Base-by-base conservation (phyloP, 179 eudicot genomes). In the Gypsophila paniculata region DNA sequence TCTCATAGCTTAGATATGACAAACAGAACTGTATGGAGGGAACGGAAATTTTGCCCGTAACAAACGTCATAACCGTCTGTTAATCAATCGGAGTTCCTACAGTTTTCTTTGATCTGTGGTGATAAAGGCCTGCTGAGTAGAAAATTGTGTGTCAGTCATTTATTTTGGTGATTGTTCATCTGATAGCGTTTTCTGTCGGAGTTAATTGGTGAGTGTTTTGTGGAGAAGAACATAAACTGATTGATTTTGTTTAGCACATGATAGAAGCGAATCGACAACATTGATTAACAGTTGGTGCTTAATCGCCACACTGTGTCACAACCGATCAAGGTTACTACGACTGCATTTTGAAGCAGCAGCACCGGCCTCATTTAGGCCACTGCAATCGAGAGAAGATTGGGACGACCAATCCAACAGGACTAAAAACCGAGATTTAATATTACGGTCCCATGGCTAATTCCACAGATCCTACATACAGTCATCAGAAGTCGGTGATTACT, bases 171-270 rank as follows among this genome's bases (percentile, higher is more conserved):
- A 29, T 29, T 29, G 34, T 29, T 29, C 34, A 29, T 29, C 34
- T 29, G 34, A 29, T 29, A 1, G 34, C 34, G 1, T 29, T 4
- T 1, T 1, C 34, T 29, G 2, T 42, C 46, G 6, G 46, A 42
- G 46, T 12, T 60, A 7, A 23, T 60, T 25, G 8, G 65, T 6
- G 10, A 14, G 14, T 57, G 25, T 57, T 22, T 9, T 57, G 62
- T 58, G 32, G 34, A 26, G 62, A 10, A 8, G 29, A 58, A 23
- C 34, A 2, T 58, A 23, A 58, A 11, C 62, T 58, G 62, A 57
- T 57, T 32, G 87, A 86, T 69, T 90, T 88, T 44, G 96, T 88
- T 36, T 2, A 91, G 87, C 25, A 55, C 60, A 55, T 6, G 26
- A 57, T 57, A 57, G 13, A 57, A 11, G 23, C 11, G 13, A 9